Percentiles rank a stretch among this genome's conserved stretches.
These are phyloP conservation scores for Penicillium paxilli DNA, from an alignment of 495 filamentous ascomycete species.

Conservation along the genomic window DNA sequence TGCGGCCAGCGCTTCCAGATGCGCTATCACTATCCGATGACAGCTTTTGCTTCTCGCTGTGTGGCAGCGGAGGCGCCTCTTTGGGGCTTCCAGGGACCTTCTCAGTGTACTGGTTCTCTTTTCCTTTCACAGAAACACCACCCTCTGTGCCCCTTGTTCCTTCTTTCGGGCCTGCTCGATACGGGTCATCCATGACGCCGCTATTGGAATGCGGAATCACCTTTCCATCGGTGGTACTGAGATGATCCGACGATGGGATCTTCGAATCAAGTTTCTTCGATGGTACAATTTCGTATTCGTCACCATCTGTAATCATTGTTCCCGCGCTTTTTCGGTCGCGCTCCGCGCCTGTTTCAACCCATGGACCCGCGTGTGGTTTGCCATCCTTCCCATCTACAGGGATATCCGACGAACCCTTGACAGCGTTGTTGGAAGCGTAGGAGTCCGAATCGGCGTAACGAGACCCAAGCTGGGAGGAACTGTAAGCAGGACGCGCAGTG, in stretches of 20 bases:
- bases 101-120: constrained; percentile 65
- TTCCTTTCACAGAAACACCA: constrained; percentile 81
- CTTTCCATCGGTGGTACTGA: constrained; percentile 57
- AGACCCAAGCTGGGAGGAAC: constrained; percentile 12
- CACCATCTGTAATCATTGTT: constrained; percentile 23
- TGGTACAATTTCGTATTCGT: constrained; percentile 16
- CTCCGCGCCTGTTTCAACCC: constrained; percentile 68
- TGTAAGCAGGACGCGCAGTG: constrained; percentile 8
- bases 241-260: constrained; percentile 32
- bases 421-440: constrained; percentile 21
- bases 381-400: constrained; percentile 96
- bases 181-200: constrained; percentile 88
- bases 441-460: constrained; percentile 23
- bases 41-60: constrained; percentile 67
- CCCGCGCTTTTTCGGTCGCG: constrained; percentile 52
- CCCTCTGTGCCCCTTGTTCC: constrained; percentile 87
- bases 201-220: constrained; percentile 76
- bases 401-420: constrained; percentile 75
- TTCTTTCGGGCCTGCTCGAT: constrained; percentile 69
- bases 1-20: constrained; percentile 8
- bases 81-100: constrained; percentile 82
- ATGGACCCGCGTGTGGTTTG: constrained; percentile 89
- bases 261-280: constrained; percentile 30
- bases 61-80: constrained; percentile 78
- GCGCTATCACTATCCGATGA: constrained; percentile 39